Evolutionary conservation across 2,329 filamentous ascomycete species (phyloP), one percentile per base, ranked within the genome.

Genomic region (Aureobasidium melanogenum): DNA sequence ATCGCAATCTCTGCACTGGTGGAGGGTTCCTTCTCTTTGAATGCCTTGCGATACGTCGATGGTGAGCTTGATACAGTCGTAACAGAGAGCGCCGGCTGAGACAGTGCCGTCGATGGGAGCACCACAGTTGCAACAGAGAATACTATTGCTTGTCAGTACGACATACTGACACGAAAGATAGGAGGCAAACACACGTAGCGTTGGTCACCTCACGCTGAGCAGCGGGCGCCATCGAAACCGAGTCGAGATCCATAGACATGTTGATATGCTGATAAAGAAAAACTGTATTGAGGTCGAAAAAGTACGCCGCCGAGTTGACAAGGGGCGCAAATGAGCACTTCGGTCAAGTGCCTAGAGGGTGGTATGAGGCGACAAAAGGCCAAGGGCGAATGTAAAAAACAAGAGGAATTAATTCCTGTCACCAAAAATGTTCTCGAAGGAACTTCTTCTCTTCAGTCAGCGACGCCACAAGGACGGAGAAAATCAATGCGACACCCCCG

Each of bases 101-200:
- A 86, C 85, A 19, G 91, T 96, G 74, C 94, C 94, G 75, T 97
- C 92, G 70, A 99, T 96, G 41, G 93, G 88, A 63, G 90, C 91
- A 71, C 93, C 94, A 75, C 94, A 99, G 81, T 97, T 96, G 80
- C 91, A 96, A 77, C 94, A 99, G 62, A 99, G 88, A 72, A 97
- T 96, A n/a, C 86, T 89, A 3, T 9, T 19, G 3, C 9, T n/a
- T 15, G 41, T 63, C 46, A 63, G 61, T 36, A 52, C 14, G 9
- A 67, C 66, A 8, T 66, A 67, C 24, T 69, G 5, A n/a, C 2
- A 66, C 64, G 64, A 14, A 10, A 17, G 66, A 59, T 36, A 64
- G 61, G 17, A 30, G 34, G 36, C 24, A n/a, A 41, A 55, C 60
- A 51, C 41, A 61, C 59, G 59, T 61, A 46, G 59, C 59, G 19